These are phyloP conservation scores for Scheffersomyces parashehatae DNA, from an alignment of 1,139 yeast species.

Conservation along the genomic window DNA sequence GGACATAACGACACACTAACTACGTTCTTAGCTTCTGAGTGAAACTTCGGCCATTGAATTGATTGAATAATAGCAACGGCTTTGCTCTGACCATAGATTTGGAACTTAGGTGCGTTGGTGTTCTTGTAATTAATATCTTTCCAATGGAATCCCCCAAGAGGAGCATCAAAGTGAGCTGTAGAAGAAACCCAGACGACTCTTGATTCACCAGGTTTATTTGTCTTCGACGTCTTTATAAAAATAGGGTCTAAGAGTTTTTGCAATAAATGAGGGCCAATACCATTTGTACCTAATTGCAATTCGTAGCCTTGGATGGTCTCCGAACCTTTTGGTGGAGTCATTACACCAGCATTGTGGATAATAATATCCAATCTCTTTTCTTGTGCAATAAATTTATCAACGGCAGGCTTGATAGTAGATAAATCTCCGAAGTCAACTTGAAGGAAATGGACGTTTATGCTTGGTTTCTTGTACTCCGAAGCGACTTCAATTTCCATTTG, in stretches of 20 bases:
- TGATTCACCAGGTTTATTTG: slow-evolving; percentile 9
- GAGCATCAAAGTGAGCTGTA: slow-evolving; percentile 34
- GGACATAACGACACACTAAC: slow-evolving; percentile 48
- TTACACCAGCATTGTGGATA: slow-evolving; percentile 55
- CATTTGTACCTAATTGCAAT: slow-evolving; percentile 50
- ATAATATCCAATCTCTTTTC: slow-evolving; percentile 39
- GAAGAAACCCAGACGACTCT: slow-evolving; percentile 54
- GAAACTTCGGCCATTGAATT: slow-evolving; percentile 37
- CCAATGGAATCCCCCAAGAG: slow-evolving; percentile 42
- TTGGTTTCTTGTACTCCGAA: slow-evolving; percentile 6
- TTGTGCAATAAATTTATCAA: slow-evolving; percentile 24
- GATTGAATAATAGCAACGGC: slow-evolving; percentile 45
- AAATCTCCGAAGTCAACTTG: slow-evolving; percentile 47
- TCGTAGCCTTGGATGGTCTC: slow-evolving; percentile 45
- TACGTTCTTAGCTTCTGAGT: slow-evolving; percentile 27
- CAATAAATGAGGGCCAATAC: slow-evolving; percentile 49
- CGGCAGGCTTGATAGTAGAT: slow-evolving; percentile 41
- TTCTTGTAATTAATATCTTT: slow-evolving; percentile 29
- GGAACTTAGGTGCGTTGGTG: slow-evolving; percentile 2
- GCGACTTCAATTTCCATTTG: slow-evolving; percentile 10
- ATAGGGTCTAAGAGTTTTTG: slow-evolving; percentile 46
- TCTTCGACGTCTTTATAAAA: slow-evolving; percentile 31
- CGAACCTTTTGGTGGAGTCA: slow-evolving; percentile 37
- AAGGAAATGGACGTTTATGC: slow-evolving; percentile 11
- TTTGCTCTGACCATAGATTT: slow-evolving; percentile 48